Base-by-base conservation (phyloP, 2,329 filamentous ascomycete species). In the Orbilia blumenaviensis region DNA sequence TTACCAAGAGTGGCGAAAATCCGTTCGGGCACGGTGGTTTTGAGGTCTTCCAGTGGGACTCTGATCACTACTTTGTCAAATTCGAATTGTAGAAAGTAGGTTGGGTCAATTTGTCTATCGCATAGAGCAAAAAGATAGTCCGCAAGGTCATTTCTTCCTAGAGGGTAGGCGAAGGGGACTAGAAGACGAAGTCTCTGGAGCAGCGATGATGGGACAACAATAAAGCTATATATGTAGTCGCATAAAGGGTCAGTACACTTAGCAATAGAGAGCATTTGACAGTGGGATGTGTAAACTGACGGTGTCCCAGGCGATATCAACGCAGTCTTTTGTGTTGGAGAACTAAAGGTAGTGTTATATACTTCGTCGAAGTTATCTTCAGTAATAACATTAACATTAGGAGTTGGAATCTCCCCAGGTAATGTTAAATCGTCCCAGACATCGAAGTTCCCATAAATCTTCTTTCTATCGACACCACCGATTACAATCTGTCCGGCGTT, bases 381-480 rank as follows among this genome's bases (percentile, higher is more conserved):
- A 7, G 18, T 3, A 21, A 66, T 9, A 29, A 52, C 2, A 6
- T n/a, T 23, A 10, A 38, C 32, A 1, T 18, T 52, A 3, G 61
- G 61, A 12, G 18, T 52, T n/a, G 2, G 3, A 25, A 66, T 10
- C 2, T 54, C 21, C 5, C 61, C 61, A 3, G 14, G 18, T 1
- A 0, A 1, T 4, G 29, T 21, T 6, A 10, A 10, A 1, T 18
- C 21, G 1, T n/a, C 12, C 44, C 29, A 66, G 18, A 1, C 16
- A 14, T 27, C 25, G 12, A 66, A 27, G 5, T 12, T 12, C 5
- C 61, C 61, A 25, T 34, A 16, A 12, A 66, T 32, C 21, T 66
- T 66, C 16, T 48, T 23, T 8, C 29, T 10, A 29, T 66, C 61
- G 4, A 66, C 61, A 0, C 27, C 61, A 18, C 61, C 61, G 54